A percentile compares a stretch with the other conserved stretches of the same genome.
phyloP scores from a whole-genome alignment of 1,284 basidiomycete species.

The Ustilago shanxiensis region DNA sequence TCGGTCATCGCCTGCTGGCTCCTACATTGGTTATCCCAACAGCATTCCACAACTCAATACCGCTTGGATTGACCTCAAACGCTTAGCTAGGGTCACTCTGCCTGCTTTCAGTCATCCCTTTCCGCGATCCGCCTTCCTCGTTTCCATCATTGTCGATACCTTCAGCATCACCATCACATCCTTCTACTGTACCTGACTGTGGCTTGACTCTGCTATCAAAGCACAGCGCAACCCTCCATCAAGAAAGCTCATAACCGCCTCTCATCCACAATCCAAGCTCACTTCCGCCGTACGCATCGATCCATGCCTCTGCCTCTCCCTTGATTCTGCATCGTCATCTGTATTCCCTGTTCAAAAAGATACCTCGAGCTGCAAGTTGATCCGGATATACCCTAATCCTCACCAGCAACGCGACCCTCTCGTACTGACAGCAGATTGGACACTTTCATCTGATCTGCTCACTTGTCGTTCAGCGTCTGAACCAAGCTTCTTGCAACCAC shows the following conservation, averaged over 20 bases:
- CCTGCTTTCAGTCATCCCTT: not conserved
- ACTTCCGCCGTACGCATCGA: not conserved
- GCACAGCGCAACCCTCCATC: not conserved
- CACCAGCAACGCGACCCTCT: too few species aligned
- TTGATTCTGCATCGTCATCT: constrained; percentile 19
- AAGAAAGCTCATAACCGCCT: too few species aligned
- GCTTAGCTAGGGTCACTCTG: not conserved
- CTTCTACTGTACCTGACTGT: not conserved
- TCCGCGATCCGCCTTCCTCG: not conserved
- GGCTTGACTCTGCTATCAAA: too few species aligned
- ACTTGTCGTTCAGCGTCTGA: not conserved
- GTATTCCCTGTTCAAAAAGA: constrained; percentile 17
- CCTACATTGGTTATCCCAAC: constrained; percentile 1
- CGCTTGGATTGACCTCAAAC: constrained; percentile 19
- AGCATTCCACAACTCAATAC: not conserved
- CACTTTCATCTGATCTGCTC: not conserved
- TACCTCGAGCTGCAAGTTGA: constrained; percentile 23
- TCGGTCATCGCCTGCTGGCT: constrained; percentile 1
- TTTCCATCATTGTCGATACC: not conserved
- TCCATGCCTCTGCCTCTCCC: constrained; percentile 6
- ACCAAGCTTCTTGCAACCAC: not conserved
- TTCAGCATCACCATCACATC: not conserved
- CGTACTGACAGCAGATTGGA: too few species aligned
- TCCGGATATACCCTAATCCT: constrained; percentile 21
- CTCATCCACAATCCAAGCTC: too few species aligned